These are phyloP conservation scores for Bipolaris gigantea DNA, from an alignment of 2,329 filamentous ascomycete species.

Conservation along the genomic window DNA sequence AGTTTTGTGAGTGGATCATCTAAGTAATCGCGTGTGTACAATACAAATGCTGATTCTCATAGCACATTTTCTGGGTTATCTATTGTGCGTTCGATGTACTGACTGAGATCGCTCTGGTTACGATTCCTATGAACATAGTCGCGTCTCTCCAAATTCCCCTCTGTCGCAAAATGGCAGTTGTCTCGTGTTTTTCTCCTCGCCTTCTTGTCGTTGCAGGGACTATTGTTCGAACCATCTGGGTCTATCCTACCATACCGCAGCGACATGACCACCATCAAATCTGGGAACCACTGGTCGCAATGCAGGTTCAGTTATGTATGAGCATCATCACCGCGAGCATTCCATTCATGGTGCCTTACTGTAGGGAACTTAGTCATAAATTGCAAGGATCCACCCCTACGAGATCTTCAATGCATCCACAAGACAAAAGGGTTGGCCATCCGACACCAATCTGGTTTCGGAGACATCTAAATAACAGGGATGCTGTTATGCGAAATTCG, in stretches of 20 bases:
- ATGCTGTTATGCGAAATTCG: conserved; percentile 16
- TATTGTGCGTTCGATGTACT: conserved; percentile 40
- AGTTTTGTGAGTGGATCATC: conserved; percentile 27
- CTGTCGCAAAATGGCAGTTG: conserved; percentile 30
- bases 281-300: conserved; percentile 34
- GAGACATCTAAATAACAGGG: conserved; percentile 16
- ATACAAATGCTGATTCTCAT: conserved; percentile 17
- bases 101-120: conserved; percentile 36
- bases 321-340: conserved; percentile 40
- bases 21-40: neutral
- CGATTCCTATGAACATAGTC: conserved; percentile 37
- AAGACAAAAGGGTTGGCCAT: conserved; percentile 10
- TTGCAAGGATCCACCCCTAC: conserved; percentile 19
- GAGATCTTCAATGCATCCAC: conserved; percentile 9
- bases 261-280: conserved; percentile 28
- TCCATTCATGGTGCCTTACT: conserved; percentile 38
- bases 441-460: conserved; percentile 16
- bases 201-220: conserved; percentile 31
- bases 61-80: conserved; percentile 41
- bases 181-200: conserved; percentile 40
- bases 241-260: conserved; percentile 36
- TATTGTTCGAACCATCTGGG: conserved; percentile 33
- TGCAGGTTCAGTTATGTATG: conserved; percentile 33
- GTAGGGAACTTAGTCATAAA: conserved; percentile 24
- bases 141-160: conserved; percentile 29